phyloP scores from a whole-genome alignment of 352 stramenopile species.

The Globisporangium nagaii region DNA sequence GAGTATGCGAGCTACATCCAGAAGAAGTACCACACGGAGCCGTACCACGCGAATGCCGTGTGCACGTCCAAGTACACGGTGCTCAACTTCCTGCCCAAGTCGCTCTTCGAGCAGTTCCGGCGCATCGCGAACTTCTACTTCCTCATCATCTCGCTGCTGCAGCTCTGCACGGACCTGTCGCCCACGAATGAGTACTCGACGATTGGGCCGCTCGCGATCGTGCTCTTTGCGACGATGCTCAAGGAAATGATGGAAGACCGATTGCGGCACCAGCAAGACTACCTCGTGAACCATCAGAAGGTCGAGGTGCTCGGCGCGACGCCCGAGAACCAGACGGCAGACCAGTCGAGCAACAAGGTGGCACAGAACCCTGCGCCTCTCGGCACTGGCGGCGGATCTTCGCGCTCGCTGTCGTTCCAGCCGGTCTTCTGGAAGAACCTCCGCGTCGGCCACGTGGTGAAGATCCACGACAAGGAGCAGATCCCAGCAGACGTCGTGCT shows the following conservation, averaged over 20 bases:
- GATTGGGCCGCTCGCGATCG: constrained; percentile 68
- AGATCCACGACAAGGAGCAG: constrained; percentile 82
- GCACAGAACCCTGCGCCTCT: background rate
- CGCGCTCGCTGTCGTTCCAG: constrained; percentile 39
- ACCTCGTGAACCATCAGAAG: constrained; percentile 60
- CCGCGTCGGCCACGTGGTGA: constrained; percentile 83
- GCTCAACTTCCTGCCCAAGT: constrained; percentile 94
- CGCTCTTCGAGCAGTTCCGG: constrained; percentile 94
- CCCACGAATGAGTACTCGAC: constrained; percentile 88
- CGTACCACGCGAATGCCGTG: constrained; percentile 59
- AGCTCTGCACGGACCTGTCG: constrained; percentile 86
- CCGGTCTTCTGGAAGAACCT: constrained; percentile 80
- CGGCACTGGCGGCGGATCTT: background rate
- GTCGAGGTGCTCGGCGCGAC: constrained; percentile 40
- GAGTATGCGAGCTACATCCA: constrained; percentile 53
- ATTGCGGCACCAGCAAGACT: constrained; percentile 66
- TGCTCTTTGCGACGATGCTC: constrained; percentile 78
- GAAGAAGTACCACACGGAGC: constrained; percentile 25
- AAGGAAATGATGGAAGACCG: constrained; percentile 84
- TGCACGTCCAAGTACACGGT: constrained; percentile 93
- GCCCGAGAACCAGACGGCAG: constrained; percentile 4
- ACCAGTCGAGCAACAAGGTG: constrained; percentile 13
- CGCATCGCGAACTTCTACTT: constrained; percentile 97
- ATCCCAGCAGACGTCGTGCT: constrained; percentile 92
- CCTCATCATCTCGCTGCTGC: constrained; percentile 92